Base-by-base conservation (phyloP, 1,139 yeast genomes). In the Suhomyces bribrorum region DNA sequence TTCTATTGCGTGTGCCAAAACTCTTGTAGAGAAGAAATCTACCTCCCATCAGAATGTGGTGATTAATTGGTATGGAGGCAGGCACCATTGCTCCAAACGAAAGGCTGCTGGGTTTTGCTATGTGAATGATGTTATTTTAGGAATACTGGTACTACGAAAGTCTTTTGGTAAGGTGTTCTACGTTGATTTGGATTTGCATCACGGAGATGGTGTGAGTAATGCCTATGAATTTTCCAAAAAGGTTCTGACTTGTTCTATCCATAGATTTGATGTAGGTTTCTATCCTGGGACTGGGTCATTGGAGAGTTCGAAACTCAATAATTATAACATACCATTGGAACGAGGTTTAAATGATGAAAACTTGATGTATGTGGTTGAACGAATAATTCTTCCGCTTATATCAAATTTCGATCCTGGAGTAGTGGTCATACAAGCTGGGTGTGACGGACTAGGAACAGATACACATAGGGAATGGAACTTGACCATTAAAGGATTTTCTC, bases 11-110 rank as follows among this genome's bases (percentile, higher is more conserved):
- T 66, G 83, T 17, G 81, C 81, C 1, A 62, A 61, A 12, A 61
- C 54, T 36, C 54, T 69, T 5, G 42, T 55, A 2, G 33, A 37
- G 11, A 41, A 37, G 33, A 29, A 45, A 36, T 18, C 35, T 26
- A 26, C 32, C 9, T 27, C 26, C 2, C 9, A 41, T 16, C 60
- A 57, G 30, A 51, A 59, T 5, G 62, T 81, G 2, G 82, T 75
- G 0, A 67, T 85, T 31, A 83, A 83, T 52, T 85, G 90, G 90
- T 78, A 79, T 50, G 95, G 94, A 2, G 95, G 95, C 1, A 59
- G 94, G 35, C 94, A 85, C 52, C 95, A 85, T 57, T 81, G 83
- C 5, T 64, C 61, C 28, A 75, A 74, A 47, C 53, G 70, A 0
- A 62, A 54, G 29, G 86, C 88, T 1, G 70, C 85, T 11, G 95